Percentiles rank a stretch among this genome's conserved stretches.
Evolutionary conservation across 2,329 filamentous ascomycete species (phyloP).

Genomic region (Fonsecaea nubica): DNA sequence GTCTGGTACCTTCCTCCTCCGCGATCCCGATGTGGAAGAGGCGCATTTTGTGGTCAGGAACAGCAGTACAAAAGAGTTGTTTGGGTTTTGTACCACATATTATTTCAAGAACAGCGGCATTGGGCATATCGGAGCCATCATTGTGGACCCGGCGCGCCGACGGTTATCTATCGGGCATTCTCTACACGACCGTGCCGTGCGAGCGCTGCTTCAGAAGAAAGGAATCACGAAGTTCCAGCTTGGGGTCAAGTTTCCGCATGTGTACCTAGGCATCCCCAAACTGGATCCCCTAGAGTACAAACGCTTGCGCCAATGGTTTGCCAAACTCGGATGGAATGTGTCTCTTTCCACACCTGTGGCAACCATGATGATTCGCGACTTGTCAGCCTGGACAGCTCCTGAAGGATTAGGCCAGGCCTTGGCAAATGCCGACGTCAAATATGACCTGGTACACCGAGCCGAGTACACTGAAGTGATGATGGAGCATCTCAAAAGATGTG

Average conservation of each 20-base stretch:
- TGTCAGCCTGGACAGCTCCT: conserved; percentile 75
- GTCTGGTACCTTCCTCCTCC: conserved; percentile 77
- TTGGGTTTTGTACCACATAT: conserved; percentile 91
- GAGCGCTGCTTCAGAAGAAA: conserved; percentile 72
- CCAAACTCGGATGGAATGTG: conserved; percentile 86
- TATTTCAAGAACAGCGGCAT: conserved; percentile 72
- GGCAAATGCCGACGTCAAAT: conserved; percentile 74
- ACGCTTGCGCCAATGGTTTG: conserved; percentile 77
- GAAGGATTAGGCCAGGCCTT: conserved; percentile 77
- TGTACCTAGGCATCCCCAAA: conserved; percentile 85
- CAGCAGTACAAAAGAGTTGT: conserved; percentile 86
- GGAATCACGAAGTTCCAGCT: conserved; percentile 81
- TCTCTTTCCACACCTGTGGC: conserved; percentile 67
- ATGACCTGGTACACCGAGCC: conserved; percentile 81
- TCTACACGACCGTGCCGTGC: conserved; percentile 82
- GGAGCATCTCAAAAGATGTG: conserved; percentile 74
- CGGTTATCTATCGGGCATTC: conserved; percentile 91
- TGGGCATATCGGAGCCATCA: conserved; percentile 82
- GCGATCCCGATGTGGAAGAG: conserved; percentile 74
- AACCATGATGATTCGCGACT: conserved; percentile 75
- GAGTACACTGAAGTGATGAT: conserved; percentile 77
- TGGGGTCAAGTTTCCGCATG: conserved; percentile 79
- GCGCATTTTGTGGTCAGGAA: conserved; percentile 92
- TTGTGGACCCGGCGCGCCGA: conserved; percentile 84
- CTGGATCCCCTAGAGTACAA: conserved; percentile 66